phyloP scores from a whole-genome alignment of 495 filamentous ascomycete species.

The Hypoxylon fragiforme region DNA sequence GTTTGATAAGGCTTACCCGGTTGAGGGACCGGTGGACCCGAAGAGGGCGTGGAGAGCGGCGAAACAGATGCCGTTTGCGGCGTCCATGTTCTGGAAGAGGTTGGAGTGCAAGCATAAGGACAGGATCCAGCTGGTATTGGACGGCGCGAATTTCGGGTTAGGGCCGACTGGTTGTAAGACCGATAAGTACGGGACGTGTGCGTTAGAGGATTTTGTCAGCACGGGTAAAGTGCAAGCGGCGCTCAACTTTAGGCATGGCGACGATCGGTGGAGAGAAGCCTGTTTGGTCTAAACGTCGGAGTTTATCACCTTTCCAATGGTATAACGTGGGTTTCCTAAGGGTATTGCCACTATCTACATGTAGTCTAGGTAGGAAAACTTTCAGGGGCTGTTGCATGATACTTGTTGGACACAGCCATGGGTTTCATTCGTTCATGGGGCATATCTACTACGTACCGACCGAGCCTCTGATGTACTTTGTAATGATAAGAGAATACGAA shows the following conservation, averaged over 20 bases:
- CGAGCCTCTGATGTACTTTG: too few species aligned
- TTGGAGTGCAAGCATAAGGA: constrained; percentile 4
- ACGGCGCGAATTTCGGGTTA: constrained; percentile 22
- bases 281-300: constrained; percentile 1
- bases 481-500: too few species aligned
- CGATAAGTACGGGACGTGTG: constrained; percentile 22
- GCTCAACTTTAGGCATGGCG: constrained; percentile 11
- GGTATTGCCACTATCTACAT: too few species aligned
- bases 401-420: too few species aligned
- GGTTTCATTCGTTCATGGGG: too few species aligned
- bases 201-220: constrained; percentile 12
- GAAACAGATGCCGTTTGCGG: constrained; percentile 21
- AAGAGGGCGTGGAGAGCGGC: constrained; percentile 17
- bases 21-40: constrained; percentile 9
- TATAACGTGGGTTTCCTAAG: too few species aligned
- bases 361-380: too few species aligned
- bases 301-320: too few species aligned
- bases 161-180: constrained; percentile 13
- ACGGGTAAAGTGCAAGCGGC: constrained; percentile 12
- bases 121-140: constrained; percentile 18
- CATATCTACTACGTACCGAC: too few species aligned
- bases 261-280: constrained; percentile 12
- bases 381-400: too few species aligned
- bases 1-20: constrained; percentile 11
- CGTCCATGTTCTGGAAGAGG: constrained; percentile 20